Evolutionary conservation across 2,329 filamentous ascomycete species (phyloP).

Genomic region (Elsinoe batatas): DNA sequence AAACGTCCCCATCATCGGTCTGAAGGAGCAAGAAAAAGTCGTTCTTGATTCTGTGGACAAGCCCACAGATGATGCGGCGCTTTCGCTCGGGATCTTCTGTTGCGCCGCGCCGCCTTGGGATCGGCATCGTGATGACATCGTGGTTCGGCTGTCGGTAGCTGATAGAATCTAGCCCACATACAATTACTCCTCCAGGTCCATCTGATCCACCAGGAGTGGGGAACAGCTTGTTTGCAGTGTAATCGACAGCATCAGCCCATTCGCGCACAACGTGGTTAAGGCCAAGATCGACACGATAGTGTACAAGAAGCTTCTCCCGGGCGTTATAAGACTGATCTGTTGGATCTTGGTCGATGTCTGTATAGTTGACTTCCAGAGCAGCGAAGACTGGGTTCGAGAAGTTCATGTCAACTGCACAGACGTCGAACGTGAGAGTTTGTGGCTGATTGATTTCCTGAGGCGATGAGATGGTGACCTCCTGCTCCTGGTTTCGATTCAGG

Average conservation of each 20-base stretch:
- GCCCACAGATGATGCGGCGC: constrained; percentile 74
- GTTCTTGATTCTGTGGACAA: constrained; percentile 92
- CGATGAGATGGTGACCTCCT: constrained; percentile 91
- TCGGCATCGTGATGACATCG: constrained; percentile 75
- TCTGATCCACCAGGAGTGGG: constrained; percentile 91
- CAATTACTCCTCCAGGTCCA: constrained; percentile 86
- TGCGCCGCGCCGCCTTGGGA: constrained; percentile 75
- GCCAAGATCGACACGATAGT: constrained; percentile 94
- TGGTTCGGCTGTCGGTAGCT: constrained; percentile 97
- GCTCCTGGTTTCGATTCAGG: constrained; percentile 87
- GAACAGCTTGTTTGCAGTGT: constrained; percentile 80
- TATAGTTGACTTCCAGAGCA: constrained; percentile 86
- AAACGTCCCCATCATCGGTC: constrained; percentile 94
- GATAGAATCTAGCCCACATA: constrained; percentile 88
- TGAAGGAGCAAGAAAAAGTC: constrained; percentile 97
- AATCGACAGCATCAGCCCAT: constrained; percentile 90
- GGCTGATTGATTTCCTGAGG: constrained; percentile 92
- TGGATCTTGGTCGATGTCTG: constrained; percentile 81
- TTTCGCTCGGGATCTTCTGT: constrained; percentile 90
- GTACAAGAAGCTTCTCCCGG: constrained; percentile 82
- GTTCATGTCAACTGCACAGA: constrained; percentile 84
- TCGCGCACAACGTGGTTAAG: constrained; percentile 95
- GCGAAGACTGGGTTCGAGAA: constrained; percentile 98
- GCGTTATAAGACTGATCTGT: constrained; percentile 73
- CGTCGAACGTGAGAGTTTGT: constrained; percentile 77